Conservation (phyloP, 768 basidiomycete genomes). For the Clavulina sp. region DNA sequence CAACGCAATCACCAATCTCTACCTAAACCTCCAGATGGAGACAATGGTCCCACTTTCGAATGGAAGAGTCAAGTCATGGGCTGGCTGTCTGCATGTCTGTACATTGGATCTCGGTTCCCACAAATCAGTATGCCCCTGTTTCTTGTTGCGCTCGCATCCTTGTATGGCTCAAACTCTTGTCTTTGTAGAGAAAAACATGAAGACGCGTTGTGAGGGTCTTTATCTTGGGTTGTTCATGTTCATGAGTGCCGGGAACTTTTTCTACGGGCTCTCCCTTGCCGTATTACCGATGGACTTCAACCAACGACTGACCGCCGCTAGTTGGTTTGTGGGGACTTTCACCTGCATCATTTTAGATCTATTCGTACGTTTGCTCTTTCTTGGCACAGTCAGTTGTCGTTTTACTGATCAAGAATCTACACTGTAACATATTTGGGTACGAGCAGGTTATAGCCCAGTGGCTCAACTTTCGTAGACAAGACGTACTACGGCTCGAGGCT, state of each 20-base stretch:
- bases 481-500: no score
- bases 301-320: constrained; percentile 70
- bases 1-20: neutral
- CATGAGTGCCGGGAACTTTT: constrained; percentile 72
- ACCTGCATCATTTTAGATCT: neutral
- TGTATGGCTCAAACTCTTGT: neutral
- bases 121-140: constrained; percentile 54
- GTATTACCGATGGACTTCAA: constrained; percentile 47
- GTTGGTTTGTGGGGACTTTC: constrained; percentile 71
- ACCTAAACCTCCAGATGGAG: no score
- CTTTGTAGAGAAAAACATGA: constrained; percentile 58
- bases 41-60: no score
- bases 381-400: no score
- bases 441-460: no score
- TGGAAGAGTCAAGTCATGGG: constrained; percentile 56
- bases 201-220: constrained; percentile 82
- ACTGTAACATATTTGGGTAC: no score
- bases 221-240: constrained; percentile 89
- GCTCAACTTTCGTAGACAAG: no score
- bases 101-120: constrained; percentile 70
- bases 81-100: constrained; percentile 71
- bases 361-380: neutral
- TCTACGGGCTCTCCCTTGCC: constrained; percentile 70
- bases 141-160: constrained; percentile 1
- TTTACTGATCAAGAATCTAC: no score